Evolutionary conservation across 345 rosid genomes (phyloP).

Genomic region (Cochlearia excelsa): DNA sequence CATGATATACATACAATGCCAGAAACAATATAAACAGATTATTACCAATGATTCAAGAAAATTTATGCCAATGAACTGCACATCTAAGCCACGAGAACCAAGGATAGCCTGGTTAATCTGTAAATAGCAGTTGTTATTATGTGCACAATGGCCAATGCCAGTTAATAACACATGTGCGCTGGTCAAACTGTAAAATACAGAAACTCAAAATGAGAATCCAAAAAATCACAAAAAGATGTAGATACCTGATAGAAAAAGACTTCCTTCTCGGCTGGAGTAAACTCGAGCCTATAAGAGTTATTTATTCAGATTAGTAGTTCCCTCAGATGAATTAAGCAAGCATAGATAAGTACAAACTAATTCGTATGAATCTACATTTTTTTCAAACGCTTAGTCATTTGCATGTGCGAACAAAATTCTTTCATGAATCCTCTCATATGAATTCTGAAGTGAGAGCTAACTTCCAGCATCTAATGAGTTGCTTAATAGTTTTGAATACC

Average conservation of each 20-base stretch:
- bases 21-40: conserved; percentile 23
- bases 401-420: conserved; percentile 8
- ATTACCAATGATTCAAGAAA: conserved; percentile 91
- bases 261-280: conserved; percentile 76
- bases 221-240: conserved; percentile 8
- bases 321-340: conserved; percentile 18
- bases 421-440: conserved; percentile 16
- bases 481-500: conserved; percentile 1
- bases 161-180: conserved; percentile 9
- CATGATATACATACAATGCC: conserved; percentile 12
- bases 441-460: conserved; percentile 15
- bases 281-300: conserved; percentile 70
- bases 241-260: conserved; percentile 76
- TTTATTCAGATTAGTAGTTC: conserved; percentile 22
- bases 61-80: conserved; percentile 73
- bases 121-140: conserved; percentile 26
- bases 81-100: conserved; percentile 74
- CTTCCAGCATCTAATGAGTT: conserved; percentile 14
- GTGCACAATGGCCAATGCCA: conserved; percentile 1
- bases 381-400: conserved; percentile 18
- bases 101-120: conserved; percentile 88
- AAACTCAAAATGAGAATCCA: conserved; percentile 1
- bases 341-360: conserved; percentile 4
- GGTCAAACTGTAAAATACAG: conserved; percentile 8
- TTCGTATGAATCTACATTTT: conserved; percentile 2